Conservation (phyloP, 805 yeast genomes). For the Metschnikowia koreensis region DNA sequence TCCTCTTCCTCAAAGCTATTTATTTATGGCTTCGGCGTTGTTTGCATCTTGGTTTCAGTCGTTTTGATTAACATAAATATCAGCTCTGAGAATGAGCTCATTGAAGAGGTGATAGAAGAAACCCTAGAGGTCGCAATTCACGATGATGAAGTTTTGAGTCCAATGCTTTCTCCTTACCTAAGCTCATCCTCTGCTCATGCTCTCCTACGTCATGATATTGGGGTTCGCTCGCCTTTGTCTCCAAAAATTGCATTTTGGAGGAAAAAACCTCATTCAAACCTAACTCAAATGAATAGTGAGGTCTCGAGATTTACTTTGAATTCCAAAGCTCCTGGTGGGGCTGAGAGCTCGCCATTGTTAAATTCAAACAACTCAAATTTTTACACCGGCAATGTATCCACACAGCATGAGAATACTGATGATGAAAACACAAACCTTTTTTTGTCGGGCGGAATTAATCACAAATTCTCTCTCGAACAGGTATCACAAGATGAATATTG, state of each 20-base stretch:
- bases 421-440: conserved; percentile 4
- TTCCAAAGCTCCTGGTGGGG: background rate
- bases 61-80: conserved; percentile 44
- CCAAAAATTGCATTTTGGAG: conserved; percentile 19
- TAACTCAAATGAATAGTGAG: conserved; percentile 3
- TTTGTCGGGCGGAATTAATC: conserved; percentile 20
- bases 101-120: conserved; percentile 47
- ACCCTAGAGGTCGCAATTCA: conserved; percentile 48
- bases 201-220: conserved; percentile 11
- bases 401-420: background rate
- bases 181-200: conserved; percentile 14
- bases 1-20: conserved; percentile 22
- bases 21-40: conserved; percentile 46
- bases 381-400: conserved; percentile 12
- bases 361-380: conserved; percentile 14
- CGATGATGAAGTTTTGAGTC: conserved; percentile 45
- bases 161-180: conserved; percentile 46
- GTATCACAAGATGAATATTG: background rate
- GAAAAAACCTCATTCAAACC: conserved; percentile 5
- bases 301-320: conserved; percentile 5
- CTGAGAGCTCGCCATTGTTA: conserved; percentile 5
- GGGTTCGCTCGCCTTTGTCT: conserved; percentile 17
- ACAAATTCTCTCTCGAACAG: conserved; percentile 11
- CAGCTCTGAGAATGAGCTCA: conserved; percentile 43
- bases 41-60: conserved; percentile 46